These are phyloP conservation scores for Xylariaceae sp. DNA, from an alignment of 2,329 filamentous ascomycete genomes.

Conservation along the genomic window DNA sequence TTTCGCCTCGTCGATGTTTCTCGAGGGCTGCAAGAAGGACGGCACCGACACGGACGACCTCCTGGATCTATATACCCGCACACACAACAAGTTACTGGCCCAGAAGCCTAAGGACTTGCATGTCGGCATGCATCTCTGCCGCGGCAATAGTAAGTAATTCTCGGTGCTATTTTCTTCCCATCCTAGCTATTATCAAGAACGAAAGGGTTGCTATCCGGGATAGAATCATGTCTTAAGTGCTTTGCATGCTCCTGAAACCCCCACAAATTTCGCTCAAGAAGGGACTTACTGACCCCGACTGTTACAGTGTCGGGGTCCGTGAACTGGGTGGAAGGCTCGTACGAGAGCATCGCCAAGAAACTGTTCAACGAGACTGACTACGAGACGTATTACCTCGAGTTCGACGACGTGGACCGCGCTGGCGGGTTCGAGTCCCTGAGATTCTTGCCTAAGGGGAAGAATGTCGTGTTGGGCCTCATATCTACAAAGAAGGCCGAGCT, in stretches of 20 bases:
- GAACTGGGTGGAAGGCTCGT: constrained; percentile 58
- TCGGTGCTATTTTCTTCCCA: too few relatives aligned
- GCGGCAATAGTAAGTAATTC: too few relatives aligned
- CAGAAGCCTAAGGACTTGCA: constrained; percentile 63
- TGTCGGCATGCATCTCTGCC: constrained; percentile 68
- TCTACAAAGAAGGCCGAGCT: constrained; percentile 56
- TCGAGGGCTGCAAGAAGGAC: constrained; percentile 62
- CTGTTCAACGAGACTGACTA: constrained; percentile 57
- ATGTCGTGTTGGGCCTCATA: constrained; percentile 58
- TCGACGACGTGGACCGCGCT: constrained; percentile 55
- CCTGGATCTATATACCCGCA: constrained; percentile 66
- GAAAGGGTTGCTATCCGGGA: too few relatives aligned
- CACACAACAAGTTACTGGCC: constrained; percentile 65
- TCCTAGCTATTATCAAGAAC: too few relatives aligned
- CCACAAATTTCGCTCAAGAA: too few relatives aligned
- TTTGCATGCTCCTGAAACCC: too few relatives aligned
- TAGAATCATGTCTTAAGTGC: too few relatives aligned
- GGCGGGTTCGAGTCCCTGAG: constrained; percentile 58
- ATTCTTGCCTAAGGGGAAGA: constrained; percentile 55
- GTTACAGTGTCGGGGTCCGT: constrained; percentile 50
- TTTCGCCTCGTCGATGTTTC: constrained; percentile 64
- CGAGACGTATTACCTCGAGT: constrained; percentile 60
- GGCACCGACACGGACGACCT: constrained; percentile 58
- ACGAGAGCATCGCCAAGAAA: constrained; percentile 57
- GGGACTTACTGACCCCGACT: not conserved